These are phyloP conservation scores for Ceratocystis alfenasii DNA, from an alignment of 2,329 filamentous ascomycete genomes.

Conservation along the genomic window DNA sequence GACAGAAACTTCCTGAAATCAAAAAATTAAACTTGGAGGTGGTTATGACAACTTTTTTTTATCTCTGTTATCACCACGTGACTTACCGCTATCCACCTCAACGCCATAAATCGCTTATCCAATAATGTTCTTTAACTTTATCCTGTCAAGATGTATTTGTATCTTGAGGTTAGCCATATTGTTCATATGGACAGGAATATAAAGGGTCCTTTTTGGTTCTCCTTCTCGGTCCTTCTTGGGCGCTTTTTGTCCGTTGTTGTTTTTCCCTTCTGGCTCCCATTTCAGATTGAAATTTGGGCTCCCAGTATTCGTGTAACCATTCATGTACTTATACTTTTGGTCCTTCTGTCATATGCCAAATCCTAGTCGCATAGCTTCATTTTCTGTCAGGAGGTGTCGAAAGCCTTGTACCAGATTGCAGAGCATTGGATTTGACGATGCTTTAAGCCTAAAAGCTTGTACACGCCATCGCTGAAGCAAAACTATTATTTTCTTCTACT, in stretches of 20 bases:
- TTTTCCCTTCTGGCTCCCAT: too few relatives aligned
- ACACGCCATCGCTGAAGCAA: neutral
- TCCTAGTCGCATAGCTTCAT: slow-evolving; percentile 2
- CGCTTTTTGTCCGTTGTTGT: too few relatives aligned
- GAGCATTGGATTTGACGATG: neutral
- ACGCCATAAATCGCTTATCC: neutral
- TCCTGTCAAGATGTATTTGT: too few relatives aligned
- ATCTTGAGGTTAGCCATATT: too few relatives aligned
- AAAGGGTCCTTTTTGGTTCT: too few relatives aligned
- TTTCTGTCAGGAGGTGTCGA: slow-evolving; percentile 5
- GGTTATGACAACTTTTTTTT: slow-evolving; percentile 23
- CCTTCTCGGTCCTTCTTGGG: too few relatives aligned
- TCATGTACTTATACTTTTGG: neutral
- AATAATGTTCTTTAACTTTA: neutral
- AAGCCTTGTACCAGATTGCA: neutral
- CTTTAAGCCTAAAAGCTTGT: neutral
- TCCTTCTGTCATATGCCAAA: slow-evolving; percentile 9
- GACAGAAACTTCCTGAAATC: neutral
- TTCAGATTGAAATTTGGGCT: too few relatives aligned
- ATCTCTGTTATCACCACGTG: slow-evolving; percentile 24
- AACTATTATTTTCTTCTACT: neutral
- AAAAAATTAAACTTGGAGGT: neutral
- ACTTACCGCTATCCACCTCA: neutral
- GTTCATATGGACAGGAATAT: too few relatives aligned
- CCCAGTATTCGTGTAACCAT: neutral